A percentile compares a stretch with the other conserved stretches of the same genome.
phyloP scores from a whole-genome alignment of 2,329 filamentous ascomycete genomes.

The Ceratocystis cubensis region DNA sequence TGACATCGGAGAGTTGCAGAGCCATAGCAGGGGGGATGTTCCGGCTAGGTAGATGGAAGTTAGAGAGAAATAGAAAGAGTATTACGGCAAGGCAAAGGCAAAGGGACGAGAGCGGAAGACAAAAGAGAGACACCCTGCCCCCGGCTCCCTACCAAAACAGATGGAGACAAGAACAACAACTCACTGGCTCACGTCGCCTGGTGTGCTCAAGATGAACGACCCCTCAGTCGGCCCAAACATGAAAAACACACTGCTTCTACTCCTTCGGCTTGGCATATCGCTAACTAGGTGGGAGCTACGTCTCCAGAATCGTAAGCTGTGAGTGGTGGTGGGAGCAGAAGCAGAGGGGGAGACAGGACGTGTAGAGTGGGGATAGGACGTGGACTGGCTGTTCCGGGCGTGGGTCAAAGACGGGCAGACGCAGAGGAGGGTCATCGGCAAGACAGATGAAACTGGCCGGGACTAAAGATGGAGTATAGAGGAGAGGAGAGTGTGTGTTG shows the following conservation, averaged over 20 bases:
- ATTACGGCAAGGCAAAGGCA: not conserved
- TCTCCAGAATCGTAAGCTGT: not conserved
- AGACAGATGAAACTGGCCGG: not conserved
- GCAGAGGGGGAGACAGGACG: not conserved
- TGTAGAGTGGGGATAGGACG: not conserved
- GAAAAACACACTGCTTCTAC: conserved; percentile 15
- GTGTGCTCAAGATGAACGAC: conserved; percentile 15
- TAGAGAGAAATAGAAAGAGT: not conserved
- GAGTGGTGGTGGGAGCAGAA: not conserved
- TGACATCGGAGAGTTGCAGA: conserved; percentile 14
- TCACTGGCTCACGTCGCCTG: conserved; percentile 15
- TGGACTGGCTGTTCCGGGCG: not conserved
- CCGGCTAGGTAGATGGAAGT: not conserved
- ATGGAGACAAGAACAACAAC: not conserved
- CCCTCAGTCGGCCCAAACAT: conserved; percentile 16
- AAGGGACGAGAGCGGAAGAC: not conserved
- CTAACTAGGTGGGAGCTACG: not conserved
- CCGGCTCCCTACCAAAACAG: not conserved
- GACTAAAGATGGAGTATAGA: not conserved
- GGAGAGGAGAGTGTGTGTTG: not conserved
- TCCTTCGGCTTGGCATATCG: conserved; percentile 7
- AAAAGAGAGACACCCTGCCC: not conserved
- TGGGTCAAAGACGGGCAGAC: not conserved
- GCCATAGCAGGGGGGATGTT: conserved; percentile 17
- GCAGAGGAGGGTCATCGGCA: not conserved